Base-by-base conservation (phyloP, 805 yeast genomes). In the Sugiyamaella lignohabitans region DNA sequence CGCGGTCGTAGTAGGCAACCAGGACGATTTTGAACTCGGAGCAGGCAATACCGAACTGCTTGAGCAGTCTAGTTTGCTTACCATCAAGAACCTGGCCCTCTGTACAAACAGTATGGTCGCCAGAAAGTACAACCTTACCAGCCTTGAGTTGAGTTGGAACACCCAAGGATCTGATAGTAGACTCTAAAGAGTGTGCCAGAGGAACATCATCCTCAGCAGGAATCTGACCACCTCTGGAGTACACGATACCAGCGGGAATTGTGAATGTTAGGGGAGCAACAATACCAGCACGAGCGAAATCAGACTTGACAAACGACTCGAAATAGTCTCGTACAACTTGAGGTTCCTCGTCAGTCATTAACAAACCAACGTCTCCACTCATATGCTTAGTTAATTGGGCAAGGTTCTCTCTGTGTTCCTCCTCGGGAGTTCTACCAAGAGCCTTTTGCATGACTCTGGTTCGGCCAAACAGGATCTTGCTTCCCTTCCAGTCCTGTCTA, bases 41-140 rank as follows among this genome's bases (percentile, higher is more conserved):
- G 47, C 88, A 87, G 10, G 97, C 97, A 48, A 94, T 79, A 60
- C 99, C 99, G 66, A 93, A 94, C 57, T 87, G 93, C 69, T 93
- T 93, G 65, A 93, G 74, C 47, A 93, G 79, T 56, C 93, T 76
- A 20, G 97, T 94, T 70, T 93, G 94, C 60, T 84, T 83, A 42
- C 89, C 93, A 66, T 87, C 95, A 52, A 94, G 74, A 22, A 74
- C 72, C 49, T 88, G 86, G 37, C 95, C 96, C 58, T 82, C 71
- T 46, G 71, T 72, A 68, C 95, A 87, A 34, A 94, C 96, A 40
- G 74, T 74, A 67, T 77, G 87, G 36, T 93, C 93, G 55, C 79
- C 79, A 18, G 78, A 79, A 42, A 93, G 70, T 49, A 76, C 73
- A 55, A 93, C 83, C 65, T 91, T 91, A 65, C 99, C 99, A 44